These are phyloP conservation scores for Biscutella laevigata DNA, from an alignment of 441 rosid genomes.

Conservation along the genomic window DNA sequence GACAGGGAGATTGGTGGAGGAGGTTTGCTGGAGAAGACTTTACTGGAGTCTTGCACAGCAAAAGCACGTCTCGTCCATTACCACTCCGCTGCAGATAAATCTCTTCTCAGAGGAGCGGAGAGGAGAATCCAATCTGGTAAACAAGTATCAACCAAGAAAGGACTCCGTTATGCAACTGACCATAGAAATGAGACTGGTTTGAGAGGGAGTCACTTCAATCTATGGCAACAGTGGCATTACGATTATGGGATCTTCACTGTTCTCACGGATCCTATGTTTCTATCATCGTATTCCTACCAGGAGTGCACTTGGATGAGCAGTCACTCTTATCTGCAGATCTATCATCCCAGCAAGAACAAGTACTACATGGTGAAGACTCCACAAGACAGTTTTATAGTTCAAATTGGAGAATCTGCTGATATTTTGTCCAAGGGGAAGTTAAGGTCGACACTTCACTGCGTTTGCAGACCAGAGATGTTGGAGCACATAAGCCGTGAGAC, in stretches of 20 bases:
- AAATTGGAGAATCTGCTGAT: constrained; percentile 85
- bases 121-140: constrained; percentile 27
- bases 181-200: constrained; percentile 2
- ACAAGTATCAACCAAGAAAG: constrained; percentile 8
- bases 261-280: constrained; percentile 79
- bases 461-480: constrained; percentile 45
- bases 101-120: constrained; percentile 30
- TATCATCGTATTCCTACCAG: constrained; percentile 21
- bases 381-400: constrained; percentile 65
- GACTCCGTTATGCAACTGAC: constrained; percentile 9
- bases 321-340: constrained; percentile 47
- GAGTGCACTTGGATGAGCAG: constrained; percentile 41
- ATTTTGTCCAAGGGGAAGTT: constrained; percentile 69
- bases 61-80: constrained; percentile 84
- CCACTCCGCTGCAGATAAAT: constrained; percentile 51
- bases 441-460: constrained; percentile 70
- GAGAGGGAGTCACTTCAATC: constrained; percentile 23
- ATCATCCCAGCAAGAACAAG: constrained; percentile 44
- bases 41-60: constrained; percentile 64
- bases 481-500: constrained; percentile 69
- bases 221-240: constrained; percentile 97
- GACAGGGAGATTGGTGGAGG: constrained; percentile 69
- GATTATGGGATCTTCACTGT: constrained; percentile 88
- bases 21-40: constrained; percentile 49
- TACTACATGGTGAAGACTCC: constrained; percentile 57